These are phyloP conservation scores for Yamadazyma philogaea DNA, from an alignment of 805 yeast species.

Conservation along the genomic window DNA sequence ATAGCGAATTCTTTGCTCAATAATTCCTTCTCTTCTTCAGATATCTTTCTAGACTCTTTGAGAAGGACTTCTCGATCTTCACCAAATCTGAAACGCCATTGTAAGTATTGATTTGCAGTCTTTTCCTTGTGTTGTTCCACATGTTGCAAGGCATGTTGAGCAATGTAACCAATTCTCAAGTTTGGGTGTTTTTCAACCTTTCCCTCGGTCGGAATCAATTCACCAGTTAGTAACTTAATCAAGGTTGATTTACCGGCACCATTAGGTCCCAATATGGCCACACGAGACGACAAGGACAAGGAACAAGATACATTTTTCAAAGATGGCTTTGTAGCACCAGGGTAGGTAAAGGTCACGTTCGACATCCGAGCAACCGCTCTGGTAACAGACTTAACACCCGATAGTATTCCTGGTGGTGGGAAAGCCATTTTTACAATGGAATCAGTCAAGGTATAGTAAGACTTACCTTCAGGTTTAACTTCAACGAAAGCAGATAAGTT, in stretches of 20 bases:
- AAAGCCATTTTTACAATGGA: constrained; percentile 93
- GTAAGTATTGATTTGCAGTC: constrained; percentile 95
- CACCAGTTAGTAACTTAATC: constrained; percentile 91
- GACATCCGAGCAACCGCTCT: constrained; percentile 89
- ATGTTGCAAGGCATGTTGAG: constrained; percentile 97
- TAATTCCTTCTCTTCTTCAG: constrained; percentile 68
- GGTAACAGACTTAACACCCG: constrained; percentile 95
- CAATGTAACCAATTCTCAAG: constrained; percentile 96
- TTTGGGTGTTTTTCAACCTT: constrained; percentile 97
- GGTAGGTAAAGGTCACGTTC: constrained; percentile 83
- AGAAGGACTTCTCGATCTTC: constrained; percentile 95
- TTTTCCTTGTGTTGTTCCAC: constrained; percentile 96
- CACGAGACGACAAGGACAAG: constrained; percentile 92
- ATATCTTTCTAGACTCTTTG: constrained; percentile 87
- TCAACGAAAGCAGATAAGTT: constrained; percentile 89
- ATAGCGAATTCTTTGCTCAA: constrained; percentile 77
- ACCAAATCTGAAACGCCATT: constrained; percentile 97
- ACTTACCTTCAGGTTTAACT: constrained; percentile 92
- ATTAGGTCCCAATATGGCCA: constrained; percentile 94
- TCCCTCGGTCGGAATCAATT: constrained; percentile 80
- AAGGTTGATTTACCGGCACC: constrained; percentile 99
- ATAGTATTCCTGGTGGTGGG: constrained; percentile 96
- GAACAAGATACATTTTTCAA: constrained; percentile 78
- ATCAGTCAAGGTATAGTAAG: constrained; percentile 92
- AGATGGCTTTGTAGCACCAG: constrained; percentile 85